Percentiles rank a stretch among this genome's conserved stretches.
These are phyloP conservation scores for Lichtheimia ornata DNA, from an alignment of 371 early-diverging fungal species.

Conservation along the genomic window DNA sequence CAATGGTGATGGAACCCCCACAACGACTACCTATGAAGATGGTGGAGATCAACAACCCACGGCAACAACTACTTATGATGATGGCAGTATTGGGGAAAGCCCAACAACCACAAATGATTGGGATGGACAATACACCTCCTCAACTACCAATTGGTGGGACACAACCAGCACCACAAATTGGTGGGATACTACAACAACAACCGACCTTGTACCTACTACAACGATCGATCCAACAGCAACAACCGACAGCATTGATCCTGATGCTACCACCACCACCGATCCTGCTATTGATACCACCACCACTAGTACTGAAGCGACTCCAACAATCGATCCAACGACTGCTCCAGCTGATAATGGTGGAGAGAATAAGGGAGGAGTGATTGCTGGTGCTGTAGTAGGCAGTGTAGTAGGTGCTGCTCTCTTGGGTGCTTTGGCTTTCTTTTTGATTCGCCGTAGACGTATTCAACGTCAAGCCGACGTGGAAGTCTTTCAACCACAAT, in stretches of 20 bases:
- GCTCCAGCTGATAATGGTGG: background rate
- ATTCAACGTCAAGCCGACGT: conserved; percentile 9
- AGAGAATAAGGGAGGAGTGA: conserved; percentile 5
- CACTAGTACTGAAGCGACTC: background rate
- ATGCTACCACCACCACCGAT: background rate
- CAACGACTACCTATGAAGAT: no score
- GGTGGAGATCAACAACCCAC: no score
- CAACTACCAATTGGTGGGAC: no score
- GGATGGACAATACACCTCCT: no score
- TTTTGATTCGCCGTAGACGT: conserved; percentile 19
- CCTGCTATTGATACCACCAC: background rate
- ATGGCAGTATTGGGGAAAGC: background rate
- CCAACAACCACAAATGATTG: no score
- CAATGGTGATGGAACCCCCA: no score
- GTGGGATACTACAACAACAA: conserved; percentile 1
- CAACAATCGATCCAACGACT: background rate
- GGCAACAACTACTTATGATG: no score
- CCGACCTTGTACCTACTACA: no score
- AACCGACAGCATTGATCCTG: background rate
- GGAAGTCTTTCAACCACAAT: conserved; percentile 18
- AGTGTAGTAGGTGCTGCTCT: conserved; percentile 17
- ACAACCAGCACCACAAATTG: background rate
- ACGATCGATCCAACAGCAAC: conserved; percentile 1
- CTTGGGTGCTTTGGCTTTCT: conserved; percentile 14
- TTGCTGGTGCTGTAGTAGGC: conserved; percentile 18